Base-by-base conservation (phyloP, 2,329 filamentous ascomycete species). In the Pestalotiopsis sp. region DNA sequence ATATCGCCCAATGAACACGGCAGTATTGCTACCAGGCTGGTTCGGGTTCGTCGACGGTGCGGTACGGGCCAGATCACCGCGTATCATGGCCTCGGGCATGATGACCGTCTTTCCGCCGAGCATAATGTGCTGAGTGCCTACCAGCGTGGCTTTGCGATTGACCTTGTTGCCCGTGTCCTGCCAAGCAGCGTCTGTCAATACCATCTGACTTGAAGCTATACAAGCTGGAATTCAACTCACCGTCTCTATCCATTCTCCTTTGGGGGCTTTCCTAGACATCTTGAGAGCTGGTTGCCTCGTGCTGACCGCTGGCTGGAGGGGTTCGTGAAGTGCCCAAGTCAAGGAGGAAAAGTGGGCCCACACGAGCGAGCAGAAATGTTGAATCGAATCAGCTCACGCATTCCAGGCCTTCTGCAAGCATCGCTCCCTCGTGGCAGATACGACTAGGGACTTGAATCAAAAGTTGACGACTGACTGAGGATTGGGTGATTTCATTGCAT, bases 141-240 rank as follows among this genome's bases (percentile, higher is more conserved):
- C 93, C 74, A 99, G 93, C 78, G 92, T 91, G 71, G 94, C 93
- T 74, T 94, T 94, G 73, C 96, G 93, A 52, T 95, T 95, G 76
- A 99, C 96, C 84, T 98, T 98, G 88, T 99, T 99, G 73, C 96
- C 96, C 2, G 95, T 97, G 82, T 98, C 95, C 95, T 97, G 74
- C 27, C 36, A 27, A 20, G 17, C 20, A 45, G 17, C 23, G 20
- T 1, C 4, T 36, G 59, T 36, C 4, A 27, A 27, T 17, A 5
- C 20, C 58, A 56, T 45, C 38, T 27, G 17, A 60, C 56, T 23
- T 31, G 59, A 25, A 64, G 13, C 12, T 49, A 11, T 39, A 68
- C 14, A 56, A 4, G 0, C 1, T 31, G 39, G 17, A 17, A 3
- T 23, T 5, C 2, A 60, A 38, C 87, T 76, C 87, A 97, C 95